Base-by-base conservation (phyloP, 2,329 filamentous ascomycete genomes). In the Colletotrichum sp. region DNA sequence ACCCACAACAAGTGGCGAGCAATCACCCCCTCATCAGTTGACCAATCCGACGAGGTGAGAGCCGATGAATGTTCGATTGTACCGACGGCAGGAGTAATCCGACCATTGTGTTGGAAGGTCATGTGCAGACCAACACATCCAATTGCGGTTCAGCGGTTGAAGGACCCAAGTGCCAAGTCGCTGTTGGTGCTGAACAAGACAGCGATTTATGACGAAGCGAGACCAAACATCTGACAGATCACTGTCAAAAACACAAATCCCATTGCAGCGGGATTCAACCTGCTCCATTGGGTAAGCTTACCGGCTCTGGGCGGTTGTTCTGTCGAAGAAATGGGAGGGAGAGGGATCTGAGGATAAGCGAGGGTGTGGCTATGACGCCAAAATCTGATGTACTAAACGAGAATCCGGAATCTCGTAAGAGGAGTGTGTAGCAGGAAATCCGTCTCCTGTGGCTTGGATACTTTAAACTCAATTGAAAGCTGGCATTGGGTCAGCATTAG, bases 381-480 rank as follows among this genome's bases (percentile, higher is more conserved):
- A 6, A 52, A 52, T 21, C n/a, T 21, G 44, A 52, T 13, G 44
- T 52, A 13, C n/a, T 52, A 13, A 52, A 52, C 44, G 44, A 52
- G 44, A 52, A 52, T 52, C 6, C 44, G 0, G n/a, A 52, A 52
- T 21, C 44, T 52, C 44, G 44, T 52, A 21, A 52, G 44, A 52
- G n/a, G 12, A 5, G 10, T 21, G 10, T 7, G n/a, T 0, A 13
- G n/a, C n/a, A 21, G n/a, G 3, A 52, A 52, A 2, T 21, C 3
- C 5, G n/a, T 52, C 5, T 52, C n/a, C 44, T 21, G 6, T 52
- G 10, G n/a, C 44, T 21, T n/a, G 10, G 10, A 13, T 13, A 3
- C n/a, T 13, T 13, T 3, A 24, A 52, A 52, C 10, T 21, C 5
- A 52, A 21, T 12, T 24, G 10, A 21, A 24, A 4, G 44, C 44